Base-by-base conservation (phyloP, 371 early-diverging fungal genomes). In the Gilbertella persicaria region DNA sequence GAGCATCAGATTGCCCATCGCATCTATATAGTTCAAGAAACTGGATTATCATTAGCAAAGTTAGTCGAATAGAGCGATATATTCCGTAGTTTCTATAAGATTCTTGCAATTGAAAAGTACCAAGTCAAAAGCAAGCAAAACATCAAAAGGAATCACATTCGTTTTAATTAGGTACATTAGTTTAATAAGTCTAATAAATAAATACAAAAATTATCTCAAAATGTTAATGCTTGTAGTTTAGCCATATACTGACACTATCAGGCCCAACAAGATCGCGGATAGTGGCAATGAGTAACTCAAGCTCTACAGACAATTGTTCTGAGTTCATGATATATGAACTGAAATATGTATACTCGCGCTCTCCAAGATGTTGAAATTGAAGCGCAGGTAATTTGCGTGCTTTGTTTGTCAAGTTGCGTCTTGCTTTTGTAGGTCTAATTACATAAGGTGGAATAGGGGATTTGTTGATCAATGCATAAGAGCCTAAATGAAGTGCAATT, bases 291-390 rank as follows among this genome's bases (percentile, higher is more conserved):
- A 77, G 37, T 8, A 67, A 25, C 28, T 77, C 77, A 8, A 73
- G 44, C 38, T 77, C 77, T 14, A 73, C 77, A 13, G 73, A 67
- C 2, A 77, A 48, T 33, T 77, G 77, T 38, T 77, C 77, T 2
- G 73, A 71, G 26, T 67, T 71, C 71, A 77, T 77, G 20, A 73
- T 45, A 35, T 77, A 77, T 1, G 73, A 53, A 28, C 73, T 67
- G 39, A 65, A 77, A 45, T 66, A 73, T n/a, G 73, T 73, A 28
- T 71, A 71, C 40, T 69, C 77, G 28, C 66, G 51, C 17, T 73
- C 73, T 5, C 60, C 58, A 9, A 77, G 33, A 19, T 62, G 62
- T 0, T 65, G 40, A 5, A 44, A 41, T 6, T 25, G 45, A 10
- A 77, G 41, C 9, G 50, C 55, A 14, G 53, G 49, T 49, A 67